These are phyloP conservation scores for Grosmannia penicillata DNA, from an alignment of 2,329 filamentous ascomycete species.

Conservation along the genomic window DNA sequence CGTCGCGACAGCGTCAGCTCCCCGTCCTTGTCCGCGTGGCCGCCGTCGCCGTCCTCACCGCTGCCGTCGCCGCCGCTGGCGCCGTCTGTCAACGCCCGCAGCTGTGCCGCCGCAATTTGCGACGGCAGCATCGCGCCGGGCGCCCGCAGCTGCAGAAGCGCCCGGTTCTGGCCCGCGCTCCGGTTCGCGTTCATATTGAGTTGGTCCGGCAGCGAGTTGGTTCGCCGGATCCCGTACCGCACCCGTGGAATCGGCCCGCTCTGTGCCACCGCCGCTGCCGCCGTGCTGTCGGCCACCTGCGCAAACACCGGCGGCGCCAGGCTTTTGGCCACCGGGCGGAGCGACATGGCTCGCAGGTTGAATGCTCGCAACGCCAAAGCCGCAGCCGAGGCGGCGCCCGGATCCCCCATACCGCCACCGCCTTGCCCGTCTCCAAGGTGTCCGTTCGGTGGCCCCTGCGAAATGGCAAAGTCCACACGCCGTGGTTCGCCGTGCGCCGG, in stretches of 20 bases:
- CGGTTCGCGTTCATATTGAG: conserved; percentile 41
- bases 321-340: conserved; percentile 48
- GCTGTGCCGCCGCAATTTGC: conserved; percentile 24
- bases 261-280: conserved; percentile 15
- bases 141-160: conserved; percentile 26
- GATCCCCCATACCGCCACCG: conserved; percentile 1
- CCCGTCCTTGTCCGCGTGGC: conserved; percentile 9
- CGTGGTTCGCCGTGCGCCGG: conserved; percentile 14
- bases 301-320: conserved; percentile 59
- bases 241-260: conserved; percentile 38
- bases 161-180: too few relatives aligned
- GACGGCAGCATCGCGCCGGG: conserved; percentile 35
- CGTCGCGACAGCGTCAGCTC: conserved; percentile 33
- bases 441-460: conserved; percentile 13
- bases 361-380: conserved; percentile 31
- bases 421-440: conserved; percentile 1
- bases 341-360: conserved; percentile 43
- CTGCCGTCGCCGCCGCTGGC: conserved; percentile 12
- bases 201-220: conserved; percentile 59
- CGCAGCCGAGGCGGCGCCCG: conserved; percentile 11
- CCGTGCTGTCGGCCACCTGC: conserved; percentile 22
- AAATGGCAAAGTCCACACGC: conserved; percentile 28
- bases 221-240: conserved; percentile 52
- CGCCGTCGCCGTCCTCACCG: conserved; percentile 13
- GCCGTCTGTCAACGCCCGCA: conserved; percentile 14